phyloP scores from a whole-genome alignment of 371 early-diverging fungal species.

The Apophysomyces variabilis region DNA sequence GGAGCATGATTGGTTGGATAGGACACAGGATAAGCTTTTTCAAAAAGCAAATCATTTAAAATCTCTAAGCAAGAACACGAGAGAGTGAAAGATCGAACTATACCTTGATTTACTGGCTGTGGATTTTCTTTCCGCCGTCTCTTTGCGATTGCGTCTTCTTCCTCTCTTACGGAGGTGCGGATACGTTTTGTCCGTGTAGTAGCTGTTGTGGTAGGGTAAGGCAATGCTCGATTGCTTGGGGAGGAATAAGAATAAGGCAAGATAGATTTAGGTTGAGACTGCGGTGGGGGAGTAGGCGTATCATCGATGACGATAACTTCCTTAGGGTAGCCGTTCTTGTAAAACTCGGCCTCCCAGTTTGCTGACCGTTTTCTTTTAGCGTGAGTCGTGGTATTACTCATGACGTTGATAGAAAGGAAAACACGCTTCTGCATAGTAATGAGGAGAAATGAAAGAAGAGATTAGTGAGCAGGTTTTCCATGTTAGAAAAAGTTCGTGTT shows the following conservation, averaged over 20 bases:
- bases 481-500: slow-evolving; percentile 3
- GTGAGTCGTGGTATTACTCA: slow-evolving; percentile 2
- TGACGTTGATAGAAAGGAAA: not conserved
- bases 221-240: slow-evolving; percentile 9
- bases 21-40: slow-evolving; percentile 8
- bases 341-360: slow-evolving; percentile 63
- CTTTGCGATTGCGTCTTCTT: slow-evolving; percentile 10
- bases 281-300: slow-evolving; percentile 49
- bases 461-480: not conserved
- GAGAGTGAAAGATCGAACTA: too few species aligned
- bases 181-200: not conserved
- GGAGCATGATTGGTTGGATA: slow-evolving; percentile 11
- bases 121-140: slow-evolving; percentile 6
- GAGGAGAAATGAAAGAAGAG: not conserved
- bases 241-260: slow-evolving; percentile 16
- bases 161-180: slow-evolving; percentile 5
- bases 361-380: slow-evolving; percentile 27
- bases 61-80: not conserved
- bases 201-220: slow-evolving; percentile 12
- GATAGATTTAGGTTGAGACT: slow-evolving; percentile 6
- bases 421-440: slow-evolving; percentile 14
- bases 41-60: not conserved
- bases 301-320: slow-evolving; percentile 70
- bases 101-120: slow-evolving; percentile 6
- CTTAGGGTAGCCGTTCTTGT: slow-evolving; percentile 65